A percentile compares a stretch with the other conserved stretches of the same genome.
Evolutionary conservation across 2,329 filamentous ascomycete genomes (phyloP).

Genomic region (Exophiala sp.): DNA sequence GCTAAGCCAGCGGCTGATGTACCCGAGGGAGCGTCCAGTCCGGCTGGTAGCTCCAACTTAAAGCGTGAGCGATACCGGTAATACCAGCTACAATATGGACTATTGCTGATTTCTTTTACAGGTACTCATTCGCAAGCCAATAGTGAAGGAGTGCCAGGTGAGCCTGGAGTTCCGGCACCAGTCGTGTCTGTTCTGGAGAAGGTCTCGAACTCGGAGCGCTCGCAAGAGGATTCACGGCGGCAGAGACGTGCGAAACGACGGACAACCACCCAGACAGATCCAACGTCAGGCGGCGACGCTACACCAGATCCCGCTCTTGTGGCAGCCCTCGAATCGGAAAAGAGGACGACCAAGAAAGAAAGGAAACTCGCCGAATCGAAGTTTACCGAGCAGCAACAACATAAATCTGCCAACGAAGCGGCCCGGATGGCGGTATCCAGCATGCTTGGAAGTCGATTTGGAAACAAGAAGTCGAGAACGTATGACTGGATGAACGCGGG

Average conservation of each 20-base stretch:
- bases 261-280: conserved; percentile 47
- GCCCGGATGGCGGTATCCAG: conserved; percentile 66
- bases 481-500: conserved; percentile 45
- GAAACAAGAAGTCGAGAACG: conserved; percentile 40
- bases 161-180: conserved; percentile 7
- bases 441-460: conserved; percentile 50
- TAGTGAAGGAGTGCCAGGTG: conserved; percentile 35
- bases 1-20: conserved; percentile 11
- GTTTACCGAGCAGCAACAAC: conserved; percentile 69
- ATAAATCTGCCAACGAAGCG: conserved; percentile 76
- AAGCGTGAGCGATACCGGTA: conserved; percentile 36
- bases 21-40: conserved; percentile 28
- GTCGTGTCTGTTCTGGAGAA: conserved; percentile 33
- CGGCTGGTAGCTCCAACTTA: conserved; percentile 30
- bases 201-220: conserved; percentile 56
- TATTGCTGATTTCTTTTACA: conserved; percentile 29
- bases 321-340: conserved; percentile 52
- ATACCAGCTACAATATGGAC: conserved; percentile 26
- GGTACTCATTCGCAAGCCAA: conserved; percentile 37
- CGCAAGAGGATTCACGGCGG: conserved; percentile 65
- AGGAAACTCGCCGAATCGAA: conserved; percentile 68
- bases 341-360: conserved; percentile 83
- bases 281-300: conserved; percentile 55
- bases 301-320: conserved; percentile 31
- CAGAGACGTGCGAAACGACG: conserved; percentile 62